phyloP scores from a whole-genome alignment of 257 asterid species.

The Nicotiana benthamiana region DNA sequence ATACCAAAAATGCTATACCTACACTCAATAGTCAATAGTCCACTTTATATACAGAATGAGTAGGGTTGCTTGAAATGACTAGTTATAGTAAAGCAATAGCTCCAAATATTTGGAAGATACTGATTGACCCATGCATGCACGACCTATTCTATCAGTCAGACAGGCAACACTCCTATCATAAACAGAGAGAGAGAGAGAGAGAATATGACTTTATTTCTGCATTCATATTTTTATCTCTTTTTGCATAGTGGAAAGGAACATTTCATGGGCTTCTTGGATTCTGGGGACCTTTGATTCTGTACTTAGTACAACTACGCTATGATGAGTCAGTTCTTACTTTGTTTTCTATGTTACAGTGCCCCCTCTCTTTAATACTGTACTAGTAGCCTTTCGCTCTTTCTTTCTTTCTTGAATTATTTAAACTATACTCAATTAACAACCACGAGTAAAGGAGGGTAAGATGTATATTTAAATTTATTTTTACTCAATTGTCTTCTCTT shows the following conservation, averaged over 20 bases:
- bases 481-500: too few species aligned
- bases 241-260: constrained; percentile 6
- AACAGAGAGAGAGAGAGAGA: neutral
- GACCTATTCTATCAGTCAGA: constrained; percentile 7
- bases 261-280: constrained; percentile 8
- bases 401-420: too few species aligned
- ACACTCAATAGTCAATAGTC: neutral
- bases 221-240: constrained; percentile 4
- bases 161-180: neutral
- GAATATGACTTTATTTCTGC: constrained; percentile 1
- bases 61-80: constrained; percentile 7
- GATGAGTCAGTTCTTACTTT: constrained; percentile 3
- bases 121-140: constrained; percentile 12
- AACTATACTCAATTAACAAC: too few species aligned
- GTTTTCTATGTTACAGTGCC: neutral
- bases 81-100: neutral
- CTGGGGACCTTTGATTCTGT: neutral
- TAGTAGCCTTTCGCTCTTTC: neutral
- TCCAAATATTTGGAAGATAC: constrained; percentile 3
- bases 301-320: neutral
- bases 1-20: neutral
- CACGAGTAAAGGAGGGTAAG: too few species aligned
- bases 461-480: too few species aligned
- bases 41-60: neutral
- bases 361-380: neutral